These are phyloP conservation scores for Syzygium grande DNA, from an alignment of 345 rosid species.

Conservation along the genomic window DNA sequence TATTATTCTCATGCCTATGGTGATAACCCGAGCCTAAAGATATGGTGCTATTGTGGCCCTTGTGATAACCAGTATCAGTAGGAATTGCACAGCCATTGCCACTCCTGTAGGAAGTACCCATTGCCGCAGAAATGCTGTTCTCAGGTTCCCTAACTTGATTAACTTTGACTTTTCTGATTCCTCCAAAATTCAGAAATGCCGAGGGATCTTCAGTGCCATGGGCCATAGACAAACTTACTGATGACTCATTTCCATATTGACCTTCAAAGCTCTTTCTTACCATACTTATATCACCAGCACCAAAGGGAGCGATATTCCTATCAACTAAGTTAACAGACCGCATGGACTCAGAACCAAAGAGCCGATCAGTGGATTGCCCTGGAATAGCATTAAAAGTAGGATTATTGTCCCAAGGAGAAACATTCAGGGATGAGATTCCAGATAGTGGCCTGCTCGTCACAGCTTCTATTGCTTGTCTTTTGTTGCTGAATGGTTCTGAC, in stretches of 20 bases:
- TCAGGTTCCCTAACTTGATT: conserved; percentile 37
- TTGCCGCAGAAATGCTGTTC: conserved; percentile 15
- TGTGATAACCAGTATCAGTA: conserved; percentile 15
- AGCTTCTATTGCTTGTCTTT: conserved; percentile 46
- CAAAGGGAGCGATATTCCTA: conserved; percentile 23
- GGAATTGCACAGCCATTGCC: conserved; percentile 17
- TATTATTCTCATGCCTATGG: conserved; percentile 2
- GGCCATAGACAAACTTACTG: conserved; percentile 33
- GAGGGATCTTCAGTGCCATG: conserved; percentile 28
- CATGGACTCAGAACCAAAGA: conserved; percentile 32
- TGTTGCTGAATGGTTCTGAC: conserved; percentile 36
- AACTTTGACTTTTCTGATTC: conserved; percentile 44
- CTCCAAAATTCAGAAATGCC: conserved; percentile 32
- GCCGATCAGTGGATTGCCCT: conserved; percentile 30
- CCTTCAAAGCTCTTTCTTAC: conserved; percentile 32
- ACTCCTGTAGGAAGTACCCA: conserved; percentile 18
- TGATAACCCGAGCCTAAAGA: conserved; percentile 8
- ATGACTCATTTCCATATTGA: conserved; percentile 26
- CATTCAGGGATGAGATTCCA: conserved; percentile 20
- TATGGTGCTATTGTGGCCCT: conserved; percentile 11
- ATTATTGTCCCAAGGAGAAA: conserved; percentile 29
- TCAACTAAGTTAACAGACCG: conserved; percentile 24
- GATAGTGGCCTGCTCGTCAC: conserved; percentile 15
- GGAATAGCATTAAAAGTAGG: conserved; percentile 31
- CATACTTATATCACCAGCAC: conserved; percentile 23